Conservation (phyloP, 1,139 yeast genomes). For the Suhomyces chickasaworum region DNA sequence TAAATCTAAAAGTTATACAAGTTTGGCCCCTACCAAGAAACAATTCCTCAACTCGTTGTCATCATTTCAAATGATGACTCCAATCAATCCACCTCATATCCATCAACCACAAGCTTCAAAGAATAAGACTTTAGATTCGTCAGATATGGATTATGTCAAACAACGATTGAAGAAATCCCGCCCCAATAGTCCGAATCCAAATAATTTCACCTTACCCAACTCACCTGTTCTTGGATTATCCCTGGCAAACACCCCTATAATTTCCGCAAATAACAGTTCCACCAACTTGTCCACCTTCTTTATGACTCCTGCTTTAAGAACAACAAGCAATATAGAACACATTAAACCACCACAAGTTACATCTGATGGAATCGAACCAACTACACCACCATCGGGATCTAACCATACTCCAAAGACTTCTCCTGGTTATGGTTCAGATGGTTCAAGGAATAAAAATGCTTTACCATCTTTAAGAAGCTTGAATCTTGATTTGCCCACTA, state of each 20-base stretch:
- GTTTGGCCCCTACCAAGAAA: conserved; percentile 17
- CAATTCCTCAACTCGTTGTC: conserved; percentile 40
- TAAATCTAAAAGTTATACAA: conserved; percentile 21
- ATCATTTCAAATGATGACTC: conserved; percentile 58
- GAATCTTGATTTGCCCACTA: conserved; percentile 51
- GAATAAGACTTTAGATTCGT: conserved; percentile 33
- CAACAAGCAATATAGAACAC: conserved; percentile 8
- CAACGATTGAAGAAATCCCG: conserved; percentile 66
- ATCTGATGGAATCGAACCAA: conserved; percentile 9
- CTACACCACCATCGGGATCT: conserved; percentile 11
- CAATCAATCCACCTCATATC: conserved; percentile 22
- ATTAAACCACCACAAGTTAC: conserved; percentile 6
- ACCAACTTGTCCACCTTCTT: conserved; percentile 44
- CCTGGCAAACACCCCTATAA: conserved; percentile 44
- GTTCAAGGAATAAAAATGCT: conserved; percentile 27
- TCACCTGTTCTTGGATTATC: conserved; percentile 57
- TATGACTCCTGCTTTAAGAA: conserved; percentile 29
- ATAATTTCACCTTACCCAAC: conserved; percentile 56
- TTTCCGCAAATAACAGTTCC: conserved; percentile 47
- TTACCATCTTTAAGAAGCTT: conserved; percentile 55
- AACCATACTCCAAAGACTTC: conserved; percentile 10
- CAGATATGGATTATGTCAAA: conserved; percentile 47
- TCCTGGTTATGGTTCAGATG: conserved; percentile 12
- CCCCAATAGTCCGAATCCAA: conserved; percentile 58
- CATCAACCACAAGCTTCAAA: conserved; percentile 6